Conservation (phyloP, 2,329 filamentous ascomycete genomes). For the Arthrinium puccinioides region DNA sequence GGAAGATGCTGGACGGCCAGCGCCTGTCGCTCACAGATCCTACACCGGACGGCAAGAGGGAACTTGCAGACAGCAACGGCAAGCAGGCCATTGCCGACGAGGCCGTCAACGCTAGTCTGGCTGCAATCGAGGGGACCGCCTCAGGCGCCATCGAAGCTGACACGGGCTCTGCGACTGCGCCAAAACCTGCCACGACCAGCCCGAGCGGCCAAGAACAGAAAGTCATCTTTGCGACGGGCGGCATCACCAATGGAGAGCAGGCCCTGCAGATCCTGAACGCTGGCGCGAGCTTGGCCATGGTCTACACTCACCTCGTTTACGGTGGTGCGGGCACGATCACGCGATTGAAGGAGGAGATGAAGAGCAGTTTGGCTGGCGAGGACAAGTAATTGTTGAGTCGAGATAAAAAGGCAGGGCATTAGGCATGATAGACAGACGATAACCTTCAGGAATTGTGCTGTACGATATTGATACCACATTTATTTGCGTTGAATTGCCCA, state of each 20-base stretch:
- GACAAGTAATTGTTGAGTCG: conserved; percentile 7
- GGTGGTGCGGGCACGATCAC: conserved; percentile 58
- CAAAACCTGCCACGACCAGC: conserved; percentile 5
- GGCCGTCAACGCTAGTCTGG: conserved; percentile 23
- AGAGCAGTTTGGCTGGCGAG: conserved; percentile 23
- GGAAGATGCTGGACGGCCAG: conserved; percentile 55
- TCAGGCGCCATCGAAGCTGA: conserved; percentile 18
- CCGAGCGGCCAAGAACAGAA: conserved; percentile 42
- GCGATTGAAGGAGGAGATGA: conserved; percentile 58
- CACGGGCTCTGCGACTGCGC: conserved; percentile 4
- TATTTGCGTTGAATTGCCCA: background rate
- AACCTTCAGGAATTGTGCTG: background rate
- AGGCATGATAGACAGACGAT: background rate
- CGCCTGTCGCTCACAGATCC: conserved; percentile 27
- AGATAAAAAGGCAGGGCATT: background rate
- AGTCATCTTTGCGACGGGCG: conserved; percentile 88
- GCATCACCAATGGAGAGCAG: conserved; percentile 82
- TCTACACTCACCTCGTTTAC: conserved; percentile 73
- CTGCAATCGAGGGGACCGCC: conserved; percentile 26
- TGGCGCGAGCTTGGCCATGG: conserved; percentile 83
- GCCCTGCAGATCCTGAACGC: conserved; percentile 77
- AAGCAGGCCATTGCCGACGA: conserved; percentile 21
- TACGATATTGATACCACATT: conserved; percentile 2
- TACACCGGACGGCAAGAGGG: conserved; percentile 1
- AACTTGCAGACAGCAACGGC: conserved; percentile 5